Conservation (phyloP, 2,329 filamentous ascomycete genomes). For the Emydomyces testavorans region DNA sequence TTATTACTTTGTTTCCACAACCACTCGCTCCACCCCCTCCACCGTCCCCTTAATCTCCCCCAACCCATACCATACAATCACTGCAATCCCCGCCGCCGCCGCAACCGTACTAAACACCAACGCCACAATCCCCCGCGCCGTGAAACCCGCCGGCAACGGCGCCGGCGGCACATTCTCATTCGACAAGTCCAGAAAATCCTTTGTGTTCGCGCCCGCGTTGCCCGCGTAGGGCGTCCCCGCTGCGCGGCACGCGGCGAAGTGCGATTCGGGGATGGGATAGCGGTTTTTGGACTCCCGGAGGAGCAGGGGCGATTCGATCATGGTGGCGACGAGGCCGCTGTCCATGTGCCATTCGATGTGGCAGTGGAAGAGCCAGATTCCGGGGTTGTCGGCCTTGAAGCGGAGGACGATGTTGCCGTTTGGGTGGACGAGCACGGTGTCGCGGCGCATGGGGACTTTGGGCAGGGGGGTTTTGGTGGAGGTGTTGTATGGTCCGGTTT, state of each 20-base stretch:
- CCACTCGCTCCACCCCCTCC: not conserved
- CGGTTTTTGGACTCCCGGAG: constrained; percentile 6
- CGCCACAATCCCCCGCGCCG: constrained; percentile 56
- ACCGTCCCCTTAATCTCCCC: constrained; percentile 8
- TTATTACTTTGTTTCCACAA: not conserved
- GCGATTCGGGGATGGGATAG: constrained; percentile 16
- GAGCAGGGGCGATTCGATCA: constrained; percentile 40
- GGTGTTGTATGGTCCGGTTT: constrained; percentile 23
- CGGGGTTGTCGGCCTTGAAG: constrained; percentile 42
- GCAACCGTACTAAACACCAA: constrained; percentile 58
- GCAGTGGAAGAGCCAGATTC: constrained; percentile 37
- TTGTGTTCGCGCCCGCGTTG: constrained; percentile 62
- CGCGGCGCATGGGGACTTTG: constrained; percentile 38
- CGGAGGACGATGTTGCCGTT: constrained; percentile 43
- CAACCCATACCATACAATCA: constrained; percentile 51
- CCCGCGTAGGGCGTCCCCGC: constrained; percentile 44
- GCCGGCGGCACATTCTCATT: constrained; percentile 47
- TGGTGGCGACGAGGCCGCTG: constrained; percentile 41
- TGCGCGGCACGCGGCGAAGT: constrained; percentile 23
- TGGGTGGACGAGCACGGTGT: constrained; percentile 42
- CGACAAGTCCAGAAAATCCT: constrained; percentile 49
- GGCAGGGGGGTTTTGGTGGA: constrained; percentile 28
- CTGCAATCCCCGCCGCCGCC: constrained; percentile 55
- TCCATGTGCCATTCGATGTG: constrained; percentile 42
- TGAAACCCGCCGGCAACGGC: constrained; percentile 56